These are phyloP conservation scores for Mycena crocata DNA, from an alignment of 768 basidiomycete genomes.

Conservation along the genomic window DNA sequence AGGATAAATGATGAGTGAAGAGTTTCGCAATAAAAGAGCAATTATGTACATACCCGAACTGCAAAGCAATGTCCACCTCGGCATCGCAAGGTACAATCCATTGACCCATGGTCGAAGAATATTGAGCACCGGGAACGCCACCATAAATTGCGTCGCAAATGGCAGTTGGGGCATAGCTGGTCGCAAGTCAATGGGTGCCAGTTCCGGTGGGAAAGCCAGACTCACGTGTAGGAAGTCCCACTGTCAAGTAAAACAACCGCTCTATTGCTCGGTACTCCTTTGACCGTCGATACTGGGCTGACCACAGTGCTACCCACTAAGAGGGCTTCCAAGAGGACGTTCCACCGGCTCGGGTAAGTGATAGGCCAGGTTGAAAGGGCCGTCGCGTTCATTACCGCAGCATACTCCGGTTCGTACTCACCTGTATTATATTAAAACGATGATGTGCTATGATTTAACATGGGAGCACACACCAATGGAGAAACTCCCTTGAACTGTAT, in stretches of 20 bases:
- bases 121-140: constrained; percentile 70
- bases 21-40: not conserved
- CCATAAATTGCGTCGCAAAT: constrained; percentile 80
- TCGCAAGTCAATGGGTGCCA: constrained; percentile 19
- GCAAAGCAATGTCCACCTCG: constrained; percentile 84
- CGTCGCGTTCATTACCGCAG: constrained; percentile 64
- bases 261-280: constrained; percentile 70
- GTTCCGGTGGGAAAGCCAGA: constrained; percentile 9
- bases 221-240: constrained; percentile 85
- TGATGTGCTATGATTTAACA: not conserved
- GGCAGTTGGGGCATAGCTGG: constrained; percentile 75
- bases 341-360: constrained; percentile 76
- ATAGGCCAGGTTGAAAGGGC: constrained; percentile 82
- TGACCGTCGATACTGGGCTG: constrained; percentile 65
- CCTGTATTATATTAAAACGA: constrained; percentile 53
- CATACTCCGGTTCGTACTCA: constrained; percentile 74
- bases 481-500: constrained; percentile 75
- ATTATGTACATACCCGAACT: constrained; percentile 69
- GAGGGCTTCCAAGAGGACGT: constrained; percentile 78
- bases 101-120: constrained; percentile 60
- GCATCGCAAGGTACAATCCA: constrained; percentile 81
- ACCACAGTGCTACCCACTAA: constrained; percentile 66
- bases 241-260: constrained; percentile 85
- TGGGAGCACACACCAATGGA: constrained; percentile 66
- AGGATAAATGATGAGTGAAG: constrained; percentile 24